Base-by-base conservation (phyloP, 2,329 filamentous ascomycete species). In the Chrysosporium queenslandicum region DNA sequence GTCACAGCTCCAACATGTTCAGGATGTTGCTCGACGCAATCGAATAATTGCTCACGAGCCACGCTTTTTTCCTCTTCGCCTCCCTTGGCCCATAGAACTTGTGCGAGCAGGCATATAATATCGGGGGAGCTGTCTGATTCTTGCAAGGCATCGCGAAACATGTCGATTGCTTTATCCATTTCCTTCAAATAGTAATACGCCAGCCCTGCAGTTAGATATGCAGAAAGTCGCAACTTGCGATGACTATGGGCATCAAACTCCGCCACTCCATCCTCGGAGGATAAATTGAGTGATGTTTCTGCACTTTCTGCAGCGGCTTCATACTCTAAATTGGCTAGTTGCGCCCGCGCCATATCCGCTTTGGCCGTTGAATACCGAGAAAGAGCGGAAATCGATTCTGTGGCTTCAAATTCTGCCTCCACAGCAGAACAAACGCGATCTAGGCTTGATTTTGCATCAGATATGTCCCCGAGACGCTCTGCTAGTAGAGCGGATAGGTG, bases 1-100 rank as follows among this genome's bases (percentile, higher is more conserved):
- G 89, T 78, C 1, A 94, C 80, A 0, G 88, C 85, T 56, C 83
- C 84, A 1, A 94, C 79, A 59, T 97, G 89, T 1, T 82, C 79
- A 0, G 87, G 80, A 46, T 85, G 72, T 47, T 74, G 77, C 60
- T 90, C 87, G 11, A 95, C 83, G 32, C 86, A 83, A 12, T 83
- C 82, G 61, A 95, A 91, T 0, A 98, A 76, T 57, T 87, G 80
- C 49, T 86, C 82, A 2, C 88, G 79, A 14, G 91, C 90, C 56
- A 86, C 81, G 46, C 83, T 80, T 43, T 84, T 81, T 52, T 90
- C 86, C 0, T 82, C 77, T 5, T 84, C 80, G 0, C 82, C 81
- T 7, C 87, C 89, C 58, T 87, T 88, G 0, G 90, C 90, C 91
- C 92, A 98, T 0, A 97, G 77, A 0, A 97, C 86, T 68, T 97